Percentiles rank a stretch among this genome's conserved stretches.
phyloP scores from a whole-genome alignment of 2,329 filamentous ascomycete genomes.

The Verruconis gallopava region DNA sequence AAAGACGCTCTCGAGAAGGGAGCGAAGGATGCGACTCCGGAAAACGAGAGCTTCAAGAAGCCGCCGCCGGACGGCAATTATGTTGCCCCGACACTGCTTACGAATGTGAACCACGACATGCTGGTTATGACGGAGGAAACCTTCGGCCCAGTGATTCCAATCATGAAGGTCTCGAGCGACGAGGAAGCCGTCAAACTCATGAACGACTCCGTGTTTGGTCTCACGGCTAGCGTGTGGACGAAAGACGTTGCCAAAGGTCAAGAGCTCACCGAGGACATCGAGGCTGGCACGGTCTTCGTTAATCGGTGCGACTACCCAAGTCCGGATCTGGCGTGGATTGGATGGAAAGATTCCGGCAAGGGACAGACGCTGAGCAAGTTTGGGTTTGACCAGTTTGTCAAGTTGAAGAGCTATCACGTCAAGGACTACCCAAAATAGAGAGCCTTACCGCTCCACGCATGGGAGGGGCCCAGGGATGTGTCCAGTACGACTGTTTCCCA shows the following conservation, averaged over 20 bases:
- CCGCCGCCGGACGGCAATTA: conserved; percentile 74
- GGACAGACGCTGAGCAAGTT: conserved; percentile 81
- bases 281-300: conserved; percentile 91
- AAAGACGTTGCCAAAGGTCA: conserved; percentile 68
- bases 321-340: conserved; percentile 89
- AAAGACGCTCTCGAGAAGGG: conserved; percentile 72
- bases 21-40: conserved; percentile 71
- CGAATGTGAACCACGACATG: conserved; percentile 70
- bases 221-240: conserved; percentile 96
- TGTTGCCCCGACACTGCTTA: conserved; percentile 73
- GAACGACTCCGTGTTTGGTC: conserved; percentile 89
- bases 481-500: too few relatives aligned
- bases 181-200: conserved; percentile 76
- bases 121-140: conserved; percentile 86
- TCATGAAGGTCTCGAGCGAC: conserved; percentile 75
- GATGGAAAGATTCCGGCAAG: conserved; percentile 94
- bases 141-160: conserved; percentile 82
- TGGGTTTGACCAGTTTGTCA: conserved; percentile 91
- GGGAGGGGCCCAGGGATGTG: too few relatives aligned
- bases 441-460: too few relatives aligned
- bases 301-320: conserved; percentile 88
- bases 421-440: conserved; percentile 62
- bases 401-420: conserved; percentile 89
- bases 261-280: conserved; percentile 64
- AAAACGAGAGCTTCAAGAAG: conserved; percentile 62